Conservation (phyloP, 208 protist genomes). For the Naegleria lovaniensis region DNA sequence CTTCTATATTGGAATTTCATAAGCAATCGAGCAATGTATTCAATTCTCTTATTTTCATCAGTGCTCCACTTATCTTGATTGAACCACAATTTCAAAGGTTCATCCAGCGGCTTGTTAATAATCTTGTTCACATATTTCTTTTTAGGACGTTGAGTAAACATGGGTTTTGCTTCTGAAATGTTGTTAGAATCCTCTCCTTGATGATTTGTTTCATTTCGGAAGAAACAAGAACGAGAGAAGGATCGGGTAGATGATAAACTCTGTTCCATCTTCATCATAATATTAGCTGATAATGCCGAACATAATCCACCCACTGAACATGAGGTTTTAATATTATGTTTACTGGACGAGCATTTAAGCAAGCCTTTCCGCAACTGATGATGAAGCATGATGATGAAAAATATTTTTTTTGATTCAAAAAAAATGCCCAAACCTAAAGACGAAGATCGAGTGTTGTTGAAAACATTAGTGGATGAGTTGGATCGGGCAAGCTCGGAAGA, state of each 20-base stretch:
- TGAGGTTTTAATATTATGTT: too few relatives aligned
- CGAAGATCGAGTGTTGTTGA: background rate
- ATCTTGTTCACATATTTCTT: constrained; percentile 11
- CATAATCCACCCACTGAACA: too few relatives aligned
- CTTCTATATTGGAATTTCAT: background rate
- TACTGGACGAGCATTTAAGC: too few relatives aligned
- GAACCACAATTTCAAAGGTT: background rate
- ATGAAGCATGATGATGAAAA: too few relatives aligned
- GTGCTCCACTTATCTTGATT: background rate
- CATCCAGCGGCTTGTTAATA: background rate
- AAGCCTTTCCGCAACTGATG: too few relatives aligned
- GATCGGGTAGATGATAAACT: too few relatives aligned
- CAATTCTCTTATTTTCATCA: background rate
- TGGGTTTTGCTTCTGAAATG: background rate
- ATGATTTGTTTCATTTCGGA: too few relatives aligned
- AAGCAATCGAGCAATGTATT: background rate
- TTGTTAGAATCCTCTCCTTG: too few relatives aligned
- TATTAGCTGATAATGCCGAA: too few relatives aligned
- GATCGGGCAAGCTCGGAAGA: background rate
- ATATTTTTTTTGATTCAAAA: too few relatives aligned
- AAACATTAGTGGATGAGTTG: background rate
- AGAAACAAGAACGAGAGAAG: too few relatives aligned
- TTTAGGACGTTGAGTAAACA: background rate
- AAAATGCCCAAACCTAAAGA: background rate
- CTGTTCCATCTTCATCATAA: too few relatives aligned